Conservation (phyloP, 805 yeast species). For the Maudiozyma pseudohumilis region DNA sequence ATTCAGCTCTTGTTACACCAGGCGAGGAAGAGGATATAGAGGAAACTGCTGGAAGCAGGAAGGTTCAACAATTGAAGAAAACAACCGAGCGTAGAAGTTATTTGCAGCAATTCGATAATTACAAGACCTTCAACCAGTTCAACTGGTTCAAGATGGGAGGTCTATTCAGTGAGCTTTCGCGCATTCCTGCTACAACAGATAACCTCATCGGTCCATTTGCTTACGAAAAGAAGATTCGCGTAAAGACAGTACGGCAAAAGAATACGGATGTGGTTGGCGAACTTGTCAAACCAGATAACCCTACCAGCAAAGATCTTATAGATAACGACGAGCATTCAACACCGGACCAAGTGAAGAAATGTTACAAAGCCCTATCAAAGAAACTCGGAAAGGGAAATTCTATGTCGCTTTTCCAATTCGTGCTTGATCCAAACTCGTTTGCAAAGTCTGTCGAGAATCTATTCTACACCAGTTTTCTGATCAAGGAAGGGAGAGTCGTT, state of each 20-base stretch:
- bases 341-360: conserved; percentile 49
- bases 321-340: conserved; percentile 54
- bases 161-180: conserved; percentile 37
- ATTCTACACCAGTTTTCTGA: conserved; percentile 71
- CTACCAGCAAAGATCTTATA: conserved; percentile 33
- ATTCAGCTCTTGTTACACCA: conserved; percentile 10
- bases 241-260: conserved; percentile 26
- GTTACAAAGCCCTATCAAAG: conserved; percentile 35
- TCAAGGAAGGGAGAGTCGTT: conserved; percentile 57
- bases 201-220: conserved; percentile 66
- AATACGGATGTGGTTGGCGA: conserved; percentile 36
- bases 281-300: conserved; percentile 10
- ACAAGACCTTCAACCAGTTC: conserved; percentile 34
- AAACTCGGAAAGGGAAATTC: conserved; percentile 28
- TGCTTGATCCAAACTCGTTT: conserved; percentile 68
- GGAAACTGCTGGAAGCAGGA: neutral
- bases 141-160: conserved; percentile 56
- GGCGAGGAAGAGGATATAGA: conserved; percentile 8
- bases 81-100: conserved; percentile 11
- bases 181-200: conserved; percentile 41
- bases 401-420: conserved; percentile 53
- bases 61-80: conserved; percentile 9
- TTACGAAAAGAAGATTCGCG: conserved; percentile 40
- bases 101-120: conserved; percentile 19
- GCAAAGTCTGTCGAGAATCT: conserved; percentile 75